Evolutionary conservation across 306 rosid genomes (phyloP), one percentile per base, ranked within the genome.

Genomic region (Acacia melanoxylon): DNA sequence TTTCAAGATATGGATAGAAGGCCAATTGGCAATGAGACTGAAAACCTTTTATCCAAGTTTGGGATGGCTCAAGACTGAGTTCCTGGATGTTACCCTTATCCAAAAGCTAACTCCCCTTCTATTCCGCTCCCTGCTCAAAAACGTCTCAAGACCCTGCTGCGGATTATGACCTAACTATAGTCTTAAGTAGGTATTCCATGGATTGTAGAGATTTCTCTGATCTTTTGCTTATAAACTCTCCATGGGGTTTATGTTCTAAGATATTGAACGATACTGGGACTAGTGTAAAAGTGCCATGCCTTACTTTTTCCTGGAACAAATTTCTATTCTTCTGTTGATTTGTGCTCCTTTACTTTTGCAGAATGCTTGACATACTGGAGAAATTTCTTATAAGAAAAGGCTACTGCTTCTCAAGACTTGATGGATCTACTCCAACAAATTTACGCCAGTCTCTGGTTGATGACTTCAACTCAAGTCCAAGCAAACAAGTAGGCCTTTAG

Each of bases 281-380:
- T 75, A 56, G 71, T 54, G 74, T 70, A 46, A 75, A 37, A 13
- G 19, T 63, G 49, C 77, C 2, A 33, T 68, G 49, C 75, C 56
- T 20, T 29, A n/a, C 42, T 62, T 41, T 37, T 67, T 27, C 24
- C 62, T 17, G 61, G 35, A 68, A 63, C 63, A 49, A 4, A 29
- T 33, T 6, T 67, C 42, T 46, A 52, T 78, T 67, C 41, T 86
- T 75, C 65, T 66, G 77, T 81, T 85, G 85, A 85, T 84, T 76
- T 49, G 70, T 78, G 79, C 71, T 71, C 16, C 76, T 80, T 37
- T 37, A 37, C 41, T 37, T 87, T 85, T 81, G 49, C 80, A 95
- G 99, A 92, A 95, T 95, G 99, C 90, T 95, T 78, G 93, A 91
- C 87, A 91, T 95, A 85, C 89, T 95, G 77, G 98, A 95, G 86